These are phyloP conservation scores for Trichoderma arundinaceum DNA, from an alignment of 2,329 filamentous ascomycete genomes.

Conservation along the genomic window DNA sequence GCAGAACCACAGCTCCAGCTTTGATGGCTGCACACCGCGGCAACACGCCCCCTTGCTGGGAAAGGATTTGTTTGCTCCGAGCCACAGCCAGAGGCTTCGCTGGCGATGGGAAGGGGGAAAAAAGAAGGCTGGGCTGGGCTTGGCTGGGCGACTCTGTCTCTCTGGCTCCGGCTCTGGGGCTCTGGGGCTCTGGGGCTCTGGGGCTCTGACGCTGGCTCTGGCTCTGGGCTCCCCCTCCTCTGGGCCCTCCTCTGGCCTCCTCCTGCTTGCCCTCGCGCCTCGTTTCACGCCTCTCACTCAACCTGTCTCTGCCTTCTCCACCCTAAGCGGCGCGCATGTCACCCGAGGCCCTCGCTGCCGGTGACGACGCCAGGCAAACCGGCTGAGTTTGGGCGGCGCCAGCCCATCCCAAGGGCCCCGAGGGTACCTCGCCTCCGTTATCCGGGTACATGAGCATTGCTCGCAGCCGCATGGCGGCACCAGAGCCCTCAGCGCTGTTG, in stretches of 20 bases:
- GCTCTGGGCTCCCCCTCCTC: not conserved
- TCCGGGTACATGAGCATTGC: constrained; percentile 9
- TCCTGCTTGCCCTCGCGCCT: not conserved
- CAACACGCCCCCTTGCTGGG: not conserved
- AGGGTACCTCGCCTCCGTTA: constrained; percentile 27
- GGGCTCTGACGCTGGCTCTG: not conserved
- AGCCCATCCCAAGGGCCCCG: not conserved
- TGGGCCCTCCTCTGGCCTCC: too few species aligned
- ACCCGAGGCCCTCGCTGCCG: constrained; percentile 3
- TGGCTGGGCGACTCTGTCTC: too few species aligned
- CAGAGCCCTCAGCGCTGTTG: constrained; percentile 7
- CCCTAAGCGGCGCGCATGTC: constrained; percentile 26
- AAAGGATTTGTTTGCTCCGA: constrained; percentile 26
- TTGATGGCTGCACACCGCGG: not conserved
- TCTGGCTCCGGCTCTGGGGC: too few species aligned
- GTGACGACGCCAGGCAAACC: constrained; percentile 16
- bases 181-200: too few species aligned
- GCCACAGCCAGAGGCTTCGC: too few species aligned
- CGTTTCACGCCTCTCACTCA: constrained; percentile 6
- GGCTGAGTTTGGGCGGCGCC: constrained; percentile 16
- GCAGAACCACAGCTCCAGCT: not conserved
- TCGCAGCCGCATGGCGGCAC: constrained; percentile 13
- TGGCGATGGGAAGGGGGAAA: not conserved
- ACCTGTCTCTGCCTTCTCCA: constrained; percentile 20
- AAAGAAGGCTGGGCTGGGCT: not conserved